Conservation (phyloP, 768 basidiomycete species). For the Amanita inopinata region DNA sequence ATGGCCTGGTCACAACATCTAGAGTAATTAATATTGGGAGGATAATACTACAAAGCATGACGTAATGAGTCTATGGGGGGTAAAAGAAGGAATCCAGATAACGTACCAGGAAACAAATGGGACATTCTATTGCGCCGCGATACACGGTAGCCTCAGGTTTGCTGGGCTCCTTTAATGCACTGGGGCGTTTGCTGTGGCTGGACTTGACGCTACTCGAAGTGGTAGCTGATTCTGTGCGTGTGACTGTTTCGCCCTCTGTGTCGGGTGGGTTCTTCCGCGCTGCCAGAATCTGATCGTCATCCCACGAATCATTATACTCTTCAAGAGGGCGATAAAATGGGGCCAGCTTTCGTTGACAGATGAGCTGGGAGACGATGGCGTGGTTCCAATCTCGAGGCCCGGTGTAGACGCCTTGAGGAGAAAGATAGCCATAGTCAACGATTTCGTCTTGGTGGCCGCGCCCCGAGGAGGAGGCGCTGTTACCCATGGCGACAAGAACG, state of each 20-base stretch:
- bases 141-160: slow-evolving; percentile 78
- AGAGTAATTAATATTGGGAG: slow-evolving; percentile 92
- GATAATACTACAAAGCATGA: slow-evolving; percentile 70
- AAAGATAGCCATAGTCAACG: slow-evolving; percentile 74
- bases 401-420: slow-evolving; percentile 82
- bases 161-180: slow-evolving; percentile 51
- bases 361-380: slow-evolving; percentile 74
- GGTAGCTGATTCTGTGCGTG: slow-evolving; percentile 35
- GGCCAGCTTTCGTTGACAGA: slow-evolving; percentile 79
- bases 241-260: slow-evolving; percentile 35
- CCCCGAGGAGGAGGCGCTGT: slow-evolving; percentile 67
- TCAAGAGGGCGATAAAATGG: slow-evolving; percentile 96
- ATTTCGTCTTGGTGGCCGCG: slow-evolving; percentile 71
- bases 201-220: slow-evolving; percentile 26
- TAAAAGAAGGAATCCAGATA: slow-evolving; percentile 13
- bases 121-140: slow-evolving; percentile 83
- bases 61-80: slow-evolving; percentile 20
- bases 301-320: slow-evolving; percentile 85
- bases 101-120: slow-evolving; percentile 93
- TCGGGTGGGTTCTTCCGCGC: slow-evolving; percentile 64
- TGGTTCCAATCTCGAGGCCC: slow-evolving; percentile 87
- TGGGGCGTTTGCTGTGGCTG: slow-evolving; percentile 43
- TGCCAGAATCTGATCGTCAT: slow-evolving; percentile 77
- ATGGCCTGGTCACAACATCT: slow-evolving; percentile 98
- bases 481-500: slow-evolving; percentile 50